Conservation (phyloP, 768 basidiomycete genomes). For the Megacollybia marginata region DNA sequence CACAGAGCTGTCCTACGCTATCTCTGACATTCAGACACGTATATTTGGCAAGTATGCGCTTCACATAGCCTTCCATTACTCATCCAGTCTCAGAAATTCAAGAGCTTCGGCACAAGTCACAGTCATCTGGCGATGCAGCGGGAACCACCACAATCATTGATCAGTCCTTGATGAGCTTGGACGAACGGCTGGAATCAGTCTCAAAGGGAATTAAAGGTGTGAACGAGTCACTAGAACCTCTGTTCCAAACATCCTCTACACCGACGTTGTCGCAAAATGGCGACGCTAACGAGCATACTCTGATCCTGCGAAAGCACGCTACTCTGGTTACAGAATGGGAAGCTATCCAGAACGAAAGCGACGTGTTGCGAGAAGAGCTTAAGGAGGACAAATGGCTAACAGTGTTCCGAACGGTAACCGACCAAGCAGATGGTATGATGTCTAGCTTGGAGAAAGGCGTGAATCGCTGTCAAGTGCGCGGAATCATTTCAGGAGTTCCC, state of each 20-base stretch:
- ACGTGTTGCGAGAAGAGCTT: slow-evolving; percentile 81
- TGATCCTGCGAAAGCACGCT: slow-evolving; percentile 67
- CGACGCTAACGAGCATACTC: slow-evolving; percentile 31
- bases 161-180: slow-evolving; percentile 69
- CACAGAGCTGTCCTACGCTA: slow-evolving; percentile 79
- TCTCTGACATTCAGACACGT: slow-evolving; percentile 86
- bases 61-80: slow-evolving; percentile 2
- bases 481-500: slow-evolving; percentile 2
- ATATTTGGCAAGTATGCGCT: slow-evolving; percentile 62
- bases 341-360: slow-evolving; percentile 68
- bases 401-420: slow-evolving; percentile 88
- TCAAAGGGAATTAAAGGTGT: slow-evolving; percentile 65
- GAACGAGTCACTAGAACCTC: slow-evolving; percentile 57
- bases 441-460: slow-evolving; percentile 89
- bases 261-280: slow-evolving; percentile 35
- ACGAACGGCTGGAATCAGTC: slow-evolving; percentile 71
- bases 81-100: slow-evolving; percentile 62
- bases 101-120: slow-evolving; percentile 84
- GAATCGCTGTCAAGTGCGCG: slow-evolving; percentile 75
- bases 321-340: slow-evolving; percentile 76
- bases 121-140: slow-evolving; percentile 48
- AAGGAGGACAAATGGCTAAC: slow-evolving; percentile 97
- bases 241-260: slow-evolving; percentile 40
- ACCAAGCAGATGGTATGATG: slow-evolving; percentile 99
- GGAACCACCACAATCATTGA: slow-evolving; percentile 69